These are phyloP conservation scores for Penicillium sp. DNA, from an alignment of 2,329 filamentous ascomycete species.

Conservation along the genomic window DNA sequence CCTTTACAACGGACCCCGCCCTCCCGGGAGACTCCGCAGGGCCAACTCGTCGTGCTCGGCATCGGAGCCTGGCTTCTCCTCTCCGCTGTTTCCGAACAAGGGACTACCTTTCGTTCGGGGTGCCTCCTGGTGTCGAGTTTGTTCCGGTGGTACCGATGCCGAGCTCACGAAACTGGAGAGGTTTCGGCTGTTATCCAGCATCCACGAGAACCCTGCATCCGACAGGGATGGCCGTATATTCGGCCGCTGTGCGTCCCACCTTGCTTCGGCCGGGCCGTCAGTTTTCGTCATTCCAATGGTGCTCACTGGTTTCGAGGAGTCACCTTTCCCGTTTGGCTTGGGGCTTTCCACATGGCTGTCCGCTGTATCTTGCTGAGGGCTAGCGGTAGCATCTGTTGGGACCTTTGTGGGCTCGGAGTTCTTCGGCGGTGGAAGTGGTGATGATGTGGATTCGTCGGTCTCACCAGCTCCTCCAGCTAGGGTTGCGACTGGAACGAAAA, in stretches of 20 bases:
- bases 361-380: slow-evolving; percentile 9
- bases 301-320: slow-evolving; percentile 12
- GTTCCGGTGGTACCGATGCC: slow-evolving; percentile 49
- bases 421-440: not conserved
- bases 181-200: slow-evolving; percentile 51
- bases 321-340: slow-evolving; percentile 15
- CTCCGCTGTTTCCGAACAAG: slow-evolving; percentile 40
- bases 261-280: slow-evolving; percentile 12
- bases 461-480: slow-evolving; percentile 2
- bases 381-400: slow-evolving; percentile 4
- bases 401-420: not conserved
- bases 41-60: slow-evolving; percentile 45
- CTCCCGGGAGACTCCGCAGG: slow-evolving; percentile 43
- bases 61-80: slow-evolving; percentile 31
- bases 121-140: slow-evolving; percentile 41
- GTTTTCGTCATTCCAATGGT: slow-evolving; percentile 7
- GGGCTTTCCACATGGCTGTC: slow-evolving; percentile 10
- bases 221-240: slow-evolving; percentile 46
- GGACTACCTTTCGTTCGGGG: slow-evolving; percentile 34
- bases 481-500: slow-evolving; percentile 1
- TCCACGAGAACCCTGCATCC: slow-evolving; percentile 55
- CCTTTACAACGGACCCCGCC: slow-evolving; percentile 26
- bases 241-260: slow-evolving; percentile 29
- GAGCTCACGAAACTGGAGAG: slow-evolving; percentile 52
- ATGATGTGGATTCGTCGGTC: slow-evolving; percentile 1